Evolutionary conservation across 2,329 filamentous ascomycete genomes (phyloP), one percentile per base, ranked within the genome.

Genomic region (Fusarium incarnatum): DNA sequence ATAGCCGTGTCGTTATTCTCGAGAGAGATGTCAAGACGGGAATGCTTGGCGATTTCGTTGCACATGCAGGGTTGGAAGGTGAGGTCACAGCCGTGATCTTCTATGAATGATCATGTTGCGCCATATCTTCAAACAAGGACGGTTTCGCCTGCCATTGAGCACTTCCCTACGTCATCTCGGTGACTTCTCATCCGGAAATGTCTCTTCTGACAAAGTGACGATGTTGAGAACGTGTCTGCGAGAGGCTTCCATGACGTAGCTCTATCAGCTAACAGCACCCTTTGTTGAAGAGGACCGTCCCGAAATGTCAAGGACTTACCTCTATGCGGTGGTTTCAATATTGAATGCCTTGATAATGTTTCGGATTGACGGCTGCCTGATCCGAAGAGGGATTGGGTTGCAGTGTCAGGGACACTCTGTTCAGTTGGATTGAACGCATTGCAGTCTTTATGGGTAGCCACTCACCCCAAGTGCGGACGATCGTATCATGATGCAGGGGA

Each of bases 1-100:
- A 88, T 53, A 81, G 84, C 32, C 87, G 85, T 30, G 87, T 93
- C 3, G 87, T 86, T 9, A 79, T 94, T 52, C 86, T 92, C 49
- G 77, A 81, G 72, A 83, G 92, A 8, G 85, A 94, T 78, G 80
- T 84, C 2, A 67, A 77, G 57, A 89, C 86, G 0, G 92, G 92
- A 2, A 74, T 84, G 70, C 79, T 94, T 37, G 81, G 79, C 23
- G 77, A 80, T 44, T 83, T 85, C 66, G 76, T 84, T 7, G 85
- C 81, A 3, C 78, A 79, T 57, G 78, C 79, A 18, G 72, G 81
- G 37, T 74, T 88, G 32, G 78, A 75, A 20, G 85, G 85, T 23
- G 77, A 82, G 68, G 80, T 84, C 25, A 86, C 83, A 32, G 79
- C 80, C 32, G 82, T 83, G 16, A 78, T 86, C 41, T 88, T 87